phyloP scores from a whole-genome alignment of 2,329 filamentous ascomycete species.

The Xylaria sp. region DNA sequence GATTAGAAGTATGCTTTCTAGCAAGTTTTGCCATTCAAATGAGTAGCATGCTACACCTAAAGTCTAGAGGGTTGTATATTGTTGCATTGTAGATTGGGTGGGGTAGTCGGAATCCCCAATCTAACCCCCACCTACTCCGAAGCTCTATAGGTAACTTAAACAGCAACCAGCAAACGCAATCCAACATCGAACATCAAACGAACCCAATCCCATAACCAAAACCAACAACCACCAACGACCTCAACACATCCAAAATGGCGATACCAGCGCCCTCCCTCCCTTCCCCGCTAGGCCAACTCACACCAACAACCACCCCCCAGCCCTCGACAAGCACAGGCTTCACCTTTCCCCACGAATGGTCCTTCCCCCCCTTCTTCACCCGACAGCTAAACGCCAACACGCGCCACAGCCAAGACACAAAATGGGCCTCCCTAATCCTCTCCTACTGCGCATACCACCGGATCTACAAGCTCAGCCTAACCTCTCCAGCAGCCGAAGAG shows the following conservation, averaged over 20 bases:
- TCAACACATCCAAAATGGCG: constrained; percentile 18
- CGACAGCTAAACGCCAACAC: constrained; percentile 79
- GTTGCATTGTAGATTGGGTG: not conserved
- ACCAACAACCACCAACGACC: not conserved
- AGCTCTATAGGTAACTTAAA: not conserved
- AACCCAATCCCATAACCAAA: not conserved
- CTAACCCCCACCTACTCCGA: constrained; percentile 1
- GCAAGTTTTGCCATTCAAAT: no score
- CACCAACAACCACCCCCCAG: constrained; percentile 21
- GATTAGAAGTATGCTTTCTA: no score
- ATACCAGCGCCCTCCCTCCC: constrained; percentile 25
- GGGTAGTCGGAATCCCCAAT: not conserved
- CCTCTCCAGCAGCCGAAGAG: constrained; percentile 51
- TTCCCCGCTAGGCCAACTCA: constrained; percentile 18
- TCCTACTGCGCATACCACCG: constrained; percentile 83
- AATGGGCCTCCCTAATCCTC: constrained; percentile 89
- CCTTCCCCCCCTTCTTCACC: constrained; percentile 88
- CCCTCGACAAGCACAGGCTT: constrained; percentile 49
- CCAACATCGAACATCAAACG: no score
- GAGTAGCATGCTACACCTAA: no score
- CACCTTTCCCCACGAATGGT: constrained; percentile 71
- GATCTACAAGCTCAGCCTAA: constrained; percentile 74
- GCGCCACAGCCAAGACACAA: constrained; percentile 77
- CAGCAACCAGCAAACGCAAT: not conserved
- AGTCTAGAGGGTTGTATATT: no score